Conservation (phyloP, 306 rosid genomes). For the Canavalia ensiformis region DNA sequence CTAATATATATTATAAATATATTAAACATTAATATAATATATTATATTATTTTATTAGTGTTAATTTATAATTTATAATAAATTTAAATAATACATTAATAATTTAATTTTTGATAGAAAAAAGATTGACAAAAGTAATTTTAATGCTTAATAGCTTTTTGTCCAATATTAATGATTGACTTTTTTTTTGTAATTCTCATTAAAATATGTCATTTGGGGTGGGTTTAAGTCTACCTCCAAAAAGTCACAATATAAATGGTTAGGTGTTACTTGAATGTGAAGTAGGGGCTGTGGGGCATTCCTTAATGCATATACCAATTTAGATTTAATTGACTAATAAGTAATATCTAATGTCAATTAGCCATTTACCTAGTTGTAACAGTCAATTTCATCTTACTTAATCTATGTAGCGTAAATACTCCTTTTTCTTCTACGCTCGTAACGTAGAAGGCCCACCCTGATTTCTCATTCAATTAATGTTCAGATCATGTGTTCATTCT, state of each 20-base stretch:
- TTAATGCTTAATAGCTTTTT: too few species aligned
- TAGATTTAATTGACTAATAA: not conserved
- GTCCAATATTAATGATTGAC: too few species aligned
- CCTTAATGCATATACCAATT: slow-evolving; percentile 9
- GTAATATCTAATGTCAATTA: not conserved
- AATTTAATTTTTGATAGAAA: too few species aligned
- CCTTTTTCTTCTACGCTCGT: not conserved
- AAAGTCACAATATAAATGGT: not conserved
- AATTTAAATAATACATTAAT: too few species aligned
- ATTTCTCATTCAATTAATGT: not conserved
- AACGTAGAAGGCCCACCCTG: not conserved
- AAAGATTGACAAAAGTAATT: too few species aligned
- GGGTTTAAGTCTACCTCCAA: not conserved
- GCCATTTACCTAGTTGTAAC: not conserved
- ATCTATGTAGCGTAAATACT: not conserved
- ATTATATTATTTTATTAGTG: too few species aligned
- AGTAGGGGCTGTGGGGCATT: not conserved
- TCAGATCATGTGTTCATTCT: not conserved
- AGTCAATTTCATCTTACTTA: not conserved
- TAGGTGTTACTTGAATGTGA: not conserved
- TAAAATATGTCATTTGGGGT: too few species aligned
- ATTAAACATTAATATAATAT: too few species aligned
- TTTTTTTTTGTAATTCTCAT: too few species aligned
- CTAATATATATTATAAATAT: too few species aligned
- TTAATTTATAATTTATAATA: too few species aligned